A percentile compares a stretch with the other conserved stretches of the same genome.
Evolutionary conservation across 2,329 filamentous ascomycete genomes (phyloP).

Genomic region (Madurella fahalii): DNA sequence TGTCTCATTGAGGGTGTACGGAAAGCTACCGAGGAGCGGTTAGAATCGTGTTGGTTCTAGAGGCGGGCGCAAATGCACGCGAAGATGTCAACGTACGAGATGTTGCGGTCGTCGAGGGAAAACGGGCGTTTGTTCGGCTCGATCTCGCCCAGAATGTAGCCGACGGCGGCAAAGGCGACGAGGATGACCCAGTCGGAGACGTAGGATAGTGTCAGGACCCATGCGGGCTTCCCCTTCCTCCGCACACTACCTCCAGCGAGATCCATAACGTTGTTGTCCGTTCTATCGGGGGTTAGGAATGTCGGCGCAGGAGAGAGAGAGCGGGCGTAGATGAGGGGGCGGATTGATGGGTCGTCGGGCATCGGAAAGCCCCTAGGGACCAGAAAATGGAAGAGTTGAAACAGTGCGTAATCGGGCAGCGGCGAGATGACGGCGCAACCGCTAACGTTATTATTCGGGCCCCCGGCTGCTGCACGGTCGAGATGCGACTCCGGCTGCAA

Average conservation of each 20-base stretch:
- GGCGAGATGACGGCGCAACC: slow-evolving; percentile 3
- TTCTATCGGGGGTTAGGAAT: slow-evolving; percentile 14
- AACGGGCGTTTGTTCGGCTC: slow-evolving; percentile 68
- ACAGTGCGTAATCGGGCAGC: neutral
- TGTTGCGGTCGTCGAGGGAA: slow-evolving; percentile 67
- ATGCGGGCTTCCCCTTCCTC: slow-evolving; percentile 26
- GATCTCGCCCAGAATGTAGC: slow-evolving; percentile 54
- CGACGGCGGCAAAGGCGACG: slow-evolving; percentile 54
- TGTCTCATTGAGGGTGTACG: slow-evolving; percentile 65
- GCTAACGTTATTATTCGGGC: neutral
- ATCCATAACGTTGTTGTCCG: slow-evolving; percentile 16
- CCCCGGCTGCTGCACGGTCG: neutral
- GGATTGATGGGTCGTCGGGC: slow-evolving; percentile 26
- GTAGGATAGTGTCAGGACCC: slow-evolving; percentile 59
- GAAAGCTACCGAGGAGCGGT: slow-evolving; percentile 51
- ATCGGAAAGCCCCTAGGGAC: slow-evolving; percentile 20
- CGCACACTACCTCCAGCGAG: slow-evolving; percentile 14
- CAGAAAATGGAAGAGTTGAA: slow-evolving; percentile 1
- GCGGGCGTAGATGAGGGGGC: slow-evolving; percentile 23
- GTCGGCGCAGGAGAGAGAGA: slow-evolving; percentile 19
- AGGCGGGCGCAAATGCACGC: neutral
- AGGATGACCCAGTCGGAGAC: slow-evolving; percentile 71
- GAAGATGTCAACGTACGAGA: slow-evolving; percentile 52
- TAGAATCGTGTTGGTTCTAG: slow-evolving; percentile 1
- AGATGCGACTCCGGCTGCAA: neutral